Evolutionary conservation across 768 basidiomycete species (phyloP), one percentile per base, ranked within the genome.

Genomic region (Pleurotus platypus): DNA sequence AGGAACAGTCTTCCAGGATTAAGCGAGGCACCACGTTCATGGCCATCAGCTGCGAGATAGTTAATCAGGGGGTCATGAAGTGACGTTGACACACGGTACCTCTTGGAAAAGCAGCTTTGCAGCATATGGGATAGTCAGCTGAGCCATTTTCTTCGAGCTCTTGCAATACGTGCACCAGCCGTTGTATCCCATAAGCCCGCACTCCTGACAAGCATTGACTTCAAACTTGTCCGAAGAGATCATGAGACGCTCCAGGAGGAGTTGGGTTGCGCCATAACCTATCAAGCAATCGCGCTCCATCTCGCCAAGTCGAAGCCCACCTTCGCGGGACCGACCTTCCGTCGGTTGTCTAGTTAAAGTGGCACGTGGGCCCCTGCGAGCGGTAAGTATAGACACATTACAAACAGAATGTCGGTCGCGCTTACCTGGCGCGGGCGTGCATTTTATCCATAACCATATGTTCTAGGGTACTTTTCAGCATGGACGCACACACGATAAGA

Each of bases 361-460:
- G 8, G 97, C 97, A 68, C 94, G 89, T 46, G 97, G 97, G 13
- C 97, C 96, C 66, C 92, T 94, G 69, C 40, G 38, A 35, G 5
- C 39, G 22, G 20, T 54, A 18, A 49, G 39, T 38, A 16, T 12
- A 15, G n/a, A 46, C 22, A 30, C 30, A 11, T 9, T 35, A 9
- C 30, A 11, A 35, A 35, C 30, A 35, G 30, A 35, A 35, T 35
- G 30, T 35, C 3, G 11, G 30, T 35, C 30, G 11, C 8, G 30
- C 30, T 64, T 70, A 88, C 92, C 93, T 89, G 50, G 97, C 94
- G 57, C 97, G 88, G 62, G 97, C 97, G 65, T 99, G 97, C 97
- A 99, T 99, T 79, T 99, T 99, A 80, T 99, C 97, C 88, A 98
- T 90, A 50, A 98, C 96, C 96, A 98, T 98, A 75, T 96, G 95